Conservation (phyloP, 2,329 filamentous ascomycete species). For the Aspergillus melleus region DNA sequence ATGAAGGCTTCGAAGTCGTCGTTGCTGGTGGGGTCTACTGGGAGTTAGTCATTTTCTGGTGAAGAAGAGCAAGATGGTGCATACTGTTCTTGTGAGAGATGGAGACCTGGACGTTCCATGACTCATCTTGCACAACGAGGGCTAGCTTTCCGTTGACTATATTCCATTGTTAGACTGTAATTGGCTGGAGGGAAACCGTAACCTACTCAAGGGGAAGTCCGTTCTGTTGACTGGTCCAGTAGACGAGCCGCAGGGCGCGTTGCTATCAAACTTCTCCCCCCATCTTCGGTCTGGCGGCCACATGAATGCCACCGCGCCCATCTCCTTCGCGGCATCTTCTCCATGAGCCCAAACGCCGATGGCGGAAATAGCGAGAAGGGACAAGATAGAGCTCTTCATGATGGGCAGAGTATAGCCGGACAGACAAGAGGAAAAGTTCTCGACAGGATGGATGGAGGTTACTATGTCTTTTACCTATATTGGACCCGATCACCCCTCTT, state of each 20-base stretch:
- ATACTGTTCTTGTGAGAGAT: slow-evolving; percentile 55
- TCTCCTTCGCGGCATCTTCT: slow-evolving; percentile 30
- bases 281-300: slow-evolving; percentile 61
- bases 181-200: not conserved
- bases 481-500: not conserved
- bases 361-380: slow-evolving; percentile 7
- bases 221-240: slow-evolving; percentile 53
- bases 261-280: slow-evolving; percentile 57
- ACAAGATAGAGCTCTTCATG: slow-evolving; percentile 9
- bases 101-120: slow-evolving; percentile 55
- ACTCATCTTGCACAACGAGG: slow-evolving; percentile 59
- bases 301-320: slow-evolving; percentile 62
- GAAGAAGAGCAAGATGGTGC: slow-evolving; percentile 9
- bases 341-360: not conserved
- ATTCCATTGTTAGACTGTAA: not conserved
- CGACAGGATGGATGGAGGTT: not conserved
- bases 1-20: slow-evolving; percentile 41
- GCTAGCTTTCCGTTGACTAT: slow-evolving; percentile 56
- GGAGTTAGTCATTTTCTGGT: not conserved
- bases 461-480: not conserved
- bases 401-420: not conserved
- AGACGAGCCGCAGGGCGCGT: slow-evolving; percentile 57
- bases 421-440: not conserved
- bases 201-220: slow-evolving; percentile 56
- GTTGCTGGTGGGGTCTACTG: slow-evolving; percentile 40